Evolutionary conservation across 2,329 filamentous ascomycete species (phyloP).

Genomic region (Albifimbria verrucaria): DNA sequence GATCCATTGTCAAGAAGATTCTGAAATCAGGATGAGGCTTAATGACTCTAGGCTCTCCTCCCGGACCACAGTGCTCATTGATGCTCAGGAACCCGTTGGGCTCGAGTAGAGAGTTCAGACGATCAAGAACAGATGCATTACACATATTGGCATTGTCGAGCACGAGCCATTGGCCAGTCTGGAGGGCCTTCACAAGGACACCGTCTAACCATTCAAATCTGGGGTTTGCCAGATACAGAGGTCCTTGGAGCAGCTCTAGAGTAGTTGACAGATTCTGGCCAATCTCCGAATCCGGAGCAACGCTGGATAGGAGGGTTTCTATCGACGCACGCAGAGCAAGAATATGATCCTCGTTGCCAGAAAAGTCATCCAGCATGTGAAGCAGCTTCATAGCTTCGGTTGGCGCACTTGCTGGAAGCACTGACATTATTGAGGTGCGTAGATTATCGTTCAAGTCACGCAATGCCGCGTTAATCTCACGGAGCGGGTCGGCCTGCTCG

Average conservation of each 20-base stretch:
- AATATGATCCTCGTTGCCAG: slow-evolving; percentile 36
- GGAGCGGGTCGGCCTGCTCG: slow-evolving; percentile 83
- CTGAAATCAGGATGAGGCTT: slow-evolving; percentile 82
- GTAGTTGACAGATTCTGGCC: slow-evolving; percentile 45
- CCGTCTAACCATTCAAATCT: slow-evolving; percentile 97
- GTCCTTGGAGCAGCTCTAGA: slow-evolving; percentile 46
- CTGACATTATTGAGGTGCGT: slow-evolving; percentile 45
- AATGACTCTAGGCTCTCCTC: slow-evolving; percentile 78
- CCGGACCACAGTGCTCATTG: slow-evolving; percentile 84
- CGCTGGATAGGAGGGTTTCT: slow-evolving; percentile 34
- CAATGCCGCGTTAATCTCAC: slow-evolving; percentile 61
- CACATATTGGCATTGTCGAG: slow-evolving; percentile 97
- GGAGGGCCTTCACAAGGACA: slow-evolving; percentile 80
- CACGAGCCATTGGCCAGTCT: slow-evolving; percentile 86
- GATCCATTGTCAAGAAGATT: slow-evolving; percentile 91
- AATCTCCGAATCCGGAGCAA: slow-evolving; percentile 43
- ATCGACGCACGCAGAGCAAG: slow-evolving; percentile 34
- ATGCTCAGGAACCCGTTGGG: slow-evolving; percentile 84
- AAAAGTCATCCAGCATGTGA: slow-evolving; percentile 42
- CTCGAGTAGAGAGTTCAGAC: slow-evolving; percentile 91
- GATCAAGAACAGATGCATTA: slow-evolving; percentile 88
- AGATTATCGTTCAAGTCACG: slow-evolving; percentile 49
- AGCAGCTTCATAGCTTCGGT: slow-evolving; percentile 47
- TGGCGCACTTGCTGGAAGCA: slow-evolving; percentile 45
- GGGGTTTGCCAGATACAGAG: slow-evolving; percentile 63